phyloP scores from a whole-genome alignment of 139 green algal species.

The Volvox reticuliferus region DNA sequence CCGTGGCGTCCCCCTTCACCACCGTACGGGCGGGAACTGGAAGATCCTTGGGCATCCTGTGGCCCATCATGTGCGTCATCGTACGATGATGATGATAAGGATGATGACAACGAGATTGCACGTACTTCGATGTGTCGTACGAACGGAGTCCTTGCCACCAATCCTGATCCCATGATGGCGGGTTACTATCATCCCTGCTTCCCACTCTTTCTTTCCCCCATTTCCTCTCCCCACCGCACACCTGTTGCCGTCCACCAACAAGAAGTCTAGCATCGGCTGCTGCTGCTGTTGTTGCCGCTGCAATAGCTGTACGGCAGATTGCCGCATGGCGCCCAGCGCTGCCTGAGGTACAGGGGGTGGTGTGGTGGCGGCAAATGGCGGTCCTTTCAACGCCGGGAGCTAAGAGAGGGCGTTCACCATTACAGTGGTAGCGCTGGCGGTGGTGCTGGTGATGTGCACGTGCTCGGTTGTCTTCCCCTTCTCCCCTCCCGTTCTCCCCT shows the following conservation, averaged over 20 bases:
- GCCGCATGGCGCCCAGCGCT: constrained; percentile 80
- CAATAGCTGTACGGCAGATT: constrained; percentile 63
- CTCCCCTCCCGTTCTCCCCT: neutral
- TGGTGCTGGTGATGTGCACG: too few relatives aligned
- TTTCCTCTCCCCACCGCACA: constrained; percentile 17
- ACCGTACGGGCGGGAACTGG: constrained; percentile 64
- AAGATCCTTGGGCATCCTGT: constrained; percentile 43
- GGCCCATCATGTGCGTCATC: neutral
- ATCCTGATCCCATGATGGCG: too few relatives aligned
- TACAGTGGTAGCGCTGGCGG: too few relatives aligned
- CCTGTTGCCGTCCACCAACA: constrained; percentile 87
- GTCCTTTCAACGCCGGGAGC: neutral
- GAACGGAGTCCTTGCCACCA: too few relatives aligned
- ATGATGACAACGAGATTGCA: too few relatives aligned
- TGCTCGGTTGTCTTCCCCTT: neutral
- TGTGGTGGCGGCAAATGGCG: neutral
- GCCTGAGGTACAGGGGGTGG: constrained; percentile 47
- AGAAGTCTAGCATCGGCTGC: constrained; percentile 58
- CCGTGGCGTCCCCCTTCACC: constrained; percentile 86
- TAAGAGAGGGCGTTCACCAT: too few relatives aligned
- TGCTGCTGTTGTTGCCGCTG: neutral
- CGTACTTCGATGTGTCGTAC: constrained; percentile 14
- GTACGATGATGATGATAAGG: too few relatives aligned
- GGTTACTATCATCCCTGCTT: too few relatives aligned
- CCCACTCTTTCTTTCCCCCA: neutral